Percentiles rank a stretch among this genome's conserved stretches.
Evolutionary conservation across 2,329 filamentous ascomycete species (phyloP).

Genomic region (Paecilomyces sp.): DNA sequence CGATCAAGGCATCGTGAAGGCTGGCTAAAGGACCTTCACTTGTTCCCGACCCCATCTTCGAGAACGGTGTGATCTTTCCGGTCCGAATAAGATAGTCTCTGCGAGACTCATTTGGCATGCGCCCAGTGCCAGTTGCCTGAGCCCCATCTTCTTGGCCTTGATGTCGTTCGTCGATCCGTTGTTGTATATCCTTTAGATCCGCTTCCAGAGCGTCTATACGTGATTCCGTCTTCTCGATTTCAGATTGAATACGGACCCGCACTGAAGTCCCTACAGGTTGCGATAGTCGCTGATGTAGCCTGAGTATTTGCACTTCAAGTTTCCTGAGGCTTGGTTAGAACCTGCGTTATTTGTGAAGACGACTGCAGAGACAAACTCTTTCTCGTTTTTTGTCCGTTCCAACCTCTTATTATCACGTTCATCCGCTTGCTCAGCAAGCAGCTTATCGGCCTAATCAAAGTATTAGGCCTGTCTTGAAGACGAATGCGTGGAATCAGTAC

Average conservation of each 20-base stretch:
- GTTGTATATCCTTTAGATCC: slow-evolving; percentile 73
- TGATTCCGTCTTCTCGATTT: slow-evolving; percentile 59
- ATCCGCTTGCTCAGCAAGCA: slow-evolving; percentile 56
- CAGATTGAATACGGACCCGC: slow-evolving; percentile 37
- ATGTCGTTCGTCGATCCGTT: slow-evolving; percentile 71
- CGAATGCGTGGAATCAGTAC: not conserved
- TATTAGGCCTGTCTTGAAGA: slow-evolving; percentile 1
- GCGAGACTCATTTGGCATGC: slow-evolving; percentile 71
- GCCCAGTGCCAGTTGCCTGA: slow-evolving; percentile 39
- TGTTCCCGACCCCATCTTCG: slow-evolving; percentile 60
- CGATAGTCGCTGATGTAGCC: slow-evolving; percentile 49
- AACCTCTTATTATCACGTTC: slow-evolving; percentile 57
- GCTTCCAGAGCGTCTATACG: slow-evolving; percentile 59
- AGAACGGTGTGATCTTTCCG: slow-evolving; percentile 95
- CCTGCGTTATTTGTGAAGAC: not conserved
- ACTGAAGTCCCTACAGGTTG: slow-evolving; percentile 48
- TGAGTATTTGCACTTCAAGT: slow-evolving; percentile 58
- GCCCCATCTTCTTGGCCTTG: slow-evolving; percentile 44
- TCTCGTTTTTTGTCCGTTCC: slow-evolving; percentile 48
- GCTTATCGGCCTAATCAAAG: slow-evolving; percentile 45
- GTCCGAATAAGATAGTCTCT: slow-evolving; percentile 89
- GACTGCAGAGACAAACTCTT: slow-evolving; percentile 25
- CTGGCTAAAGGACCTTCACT: slow-evolving; percentile 57
- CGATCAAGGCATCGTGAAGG: slow-evolving; percentile 68
- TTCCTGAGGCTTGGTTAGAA: slow-evolving; percentile 37